A percentile compares a stretch with the other conserved stretches of the same genome.
Conservation (phyloP, 176 grass and related monocot genomes). For the Rhipidocladum racemiflorum region DNA sequence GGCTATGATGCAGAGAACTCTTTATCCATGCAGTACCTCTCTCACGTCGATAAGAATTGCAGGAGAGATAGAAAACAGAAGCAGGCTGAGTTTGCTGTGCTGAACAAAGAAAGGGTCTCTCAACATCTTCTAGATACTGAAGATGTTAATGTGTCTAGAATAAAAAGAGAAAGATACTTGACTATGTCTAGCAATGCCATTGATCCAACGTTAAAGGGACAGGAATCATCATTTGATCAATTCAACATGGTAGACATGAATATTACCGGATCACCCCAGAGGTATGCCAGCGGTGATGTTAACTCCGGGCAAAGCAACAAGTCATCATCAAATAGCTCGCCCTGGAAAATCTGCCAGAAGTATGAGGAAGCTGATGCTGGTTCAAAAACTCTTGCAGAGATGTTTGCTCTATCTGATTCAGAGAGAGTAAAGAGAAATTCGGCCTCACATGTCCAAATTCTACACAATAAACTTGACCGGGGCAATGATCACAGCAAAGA, state of each 20-base stretch:
- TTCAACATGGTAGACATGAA: slow-evolving; percentile 6
- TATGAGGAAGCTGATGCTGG: slow-evolving; percentile 24
- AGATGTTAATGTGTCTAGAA: slow-evolving; percentile 15
- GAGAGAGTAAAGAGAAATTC: slow-evolving; percentile 41
- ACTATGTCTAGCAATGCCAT: background rate
- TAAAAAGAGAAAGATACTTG: slow-evolving; percentile 19
- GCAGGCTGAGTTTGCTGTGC: slow-evolving; percentile 29
- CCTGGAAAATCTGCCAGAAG: slow-evolving; percentile 1
- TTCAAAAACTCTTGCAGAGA: slow-evolving; percentile 57
- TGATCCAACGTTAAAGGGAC: slow-evolving; percentile 15
- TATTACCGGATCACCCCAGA: slow-evolving; percentile 27
- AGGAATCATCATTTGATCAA: slow-evolving; percentile 34
- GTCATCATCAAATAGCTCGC: slow-evolving; percentile 6
- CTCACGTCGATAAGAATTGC: slow-evolving; percentile 26
- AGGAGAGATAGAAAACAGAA: slow-evolving; percentile 30
- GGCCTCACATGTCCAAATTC: background rate
- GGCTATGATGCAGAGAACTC: slow-evolving; percentile 25
- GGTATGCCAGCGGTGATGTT: slow-evolving; percentile 1
- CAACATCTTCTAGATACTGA: slow-evolving; percentile 24
- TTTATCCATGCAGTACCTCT: slow-evolving; percentile 25
- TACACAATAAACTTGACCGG: slow-evolving; percentile 3
- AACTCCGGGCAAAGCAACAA: slow-evolving; percentile 30
- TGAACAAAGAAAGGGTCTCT: slow-evolving; percentile 29
- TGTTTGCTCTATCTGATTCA: slow-evolving; percentile 67
- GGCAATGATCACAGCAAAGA: slow-evolving; percentile 29